Percentiles rank a stretch among this genome's conserved stretches.
phyloP scores from a whole-genome alignment of 495 filamentous ascomycete genomes.

The Xanthoparmelia taractica region DNA sequence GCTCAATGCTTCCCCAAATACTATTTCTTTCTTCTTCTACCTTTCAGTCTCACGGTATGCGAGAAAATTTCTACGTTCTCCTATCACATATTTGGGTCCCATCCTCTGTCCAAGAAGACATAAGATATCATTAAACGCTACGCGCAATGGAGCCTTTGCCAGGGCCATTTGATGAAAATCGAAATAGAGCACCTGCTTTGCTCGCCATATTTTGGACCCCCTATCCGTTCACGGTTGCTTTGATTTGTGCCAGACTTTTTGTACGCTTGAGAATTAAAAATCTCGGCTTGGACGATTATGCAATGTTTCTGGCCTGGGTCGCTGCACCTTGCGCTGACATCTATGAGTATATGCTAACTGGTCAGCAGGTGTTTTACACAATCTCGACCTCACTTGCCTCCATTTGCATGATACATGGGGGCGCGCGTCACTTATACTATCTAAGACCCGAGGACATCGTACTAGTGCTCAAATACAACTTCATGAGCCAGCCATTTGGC shows the following conservation, averaged over 20 bases:
- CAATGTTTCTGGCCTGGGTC: constrained; percentile 4
- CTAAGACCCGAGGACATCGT: not conserved
- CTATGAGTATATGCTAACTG: not conserved
- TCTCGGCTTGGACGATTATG: constrained; percentile 2
- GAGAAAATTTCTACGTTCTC: too few relatives aligned
- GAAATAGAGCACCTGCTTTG: constrained; percentile 4
- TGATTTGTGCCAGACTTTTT: not conserved
- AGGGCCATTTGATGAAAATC: not conserved
- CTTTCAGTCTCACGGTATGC: too few relatives aligned
- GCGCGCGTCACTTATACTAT: constrained; percentile 6
- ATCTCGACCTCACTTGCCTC: not conserved
- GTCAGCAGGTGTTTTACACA: not conserved
- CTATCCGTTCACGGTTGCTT: not conserved
- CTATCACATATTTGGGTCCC: too few relatives aligned
- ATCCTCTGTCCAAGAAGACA: too few relatives aligned
- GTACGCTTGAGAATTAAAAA: not conserved
- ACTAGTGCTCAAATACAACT: not conserved
- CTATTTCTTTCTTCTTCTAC: too few relatives aligned
- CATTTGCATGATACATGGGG: not conserved
- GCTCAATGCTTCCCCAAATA: too few relatives aligned
- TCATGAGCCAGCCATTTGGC: not conserved
- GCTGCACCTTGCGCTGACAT: not conserved
- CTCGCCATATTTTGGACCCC: not conserved
- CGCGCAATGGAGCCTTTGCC: too few relatives aligned
- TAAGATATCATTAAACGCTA: too few relatives aligned